Base-by-base conservation (phyloP, 75 land plant genomes). In the Ceratopteris richardii region DNA sequence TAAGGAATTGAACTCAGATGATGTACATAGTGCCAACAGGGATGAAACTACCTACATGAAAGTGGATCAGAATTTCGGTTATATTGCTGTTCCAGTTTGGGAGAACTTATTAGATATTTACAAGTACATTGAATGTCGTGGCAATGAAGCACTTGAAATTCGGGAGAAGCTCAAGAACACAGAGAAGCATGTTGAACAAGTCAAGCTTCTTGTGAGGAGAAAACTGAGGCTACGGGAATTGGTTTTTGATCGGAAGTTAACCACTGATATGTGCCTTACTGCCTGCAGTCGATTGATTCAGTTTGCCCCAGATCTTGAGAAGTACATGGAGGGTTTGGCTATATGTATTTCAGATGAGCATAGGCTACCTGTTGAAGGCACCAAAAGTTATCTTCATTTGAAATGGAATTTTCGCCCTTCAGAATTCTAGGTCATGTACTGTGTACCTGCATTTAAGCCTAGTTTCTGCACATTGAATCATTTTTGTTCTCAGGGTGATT, bases 331-430 rank as follows among this genome's bases (percentile, higher is more conserved):
- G 64, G 77, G 75, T 10, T 73, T 75, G 50, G 70, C 76, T 19
- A 44, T 73, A 5, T 70, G 73, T 56, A 55, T 73, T 29, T 73
- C 76, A 39, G 60, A 73, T 57, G 76, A 68, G 66, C 54, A 68
- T 69, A 29, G 66, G 42, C 74, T 73, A 23, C 76, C 76, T 11
- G 13, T 60, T 16, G 44, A 59, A 36, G 76, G 76, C 33, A 42
- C 53, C 61, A 73, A 63, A 53, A 46, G 76, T 18, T 57, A 41
- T 16, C 36, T 71, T 21, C 57, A 36, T 47, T 36, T 73, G 66
- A 68, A 69, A 60, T 73, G 76, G 76, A 58, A 73, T 36, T 73
- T 73, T 50, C 69, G 76, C 66, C 54, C 69, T 27, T 42, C 76
- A 29, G 73, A 73, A 21, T 52, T 73, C 29, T 73, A 54, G 27